Base-by-base conservation (phyloP, 345 rosid species). In the Melastoma malabathricum region DNA sequence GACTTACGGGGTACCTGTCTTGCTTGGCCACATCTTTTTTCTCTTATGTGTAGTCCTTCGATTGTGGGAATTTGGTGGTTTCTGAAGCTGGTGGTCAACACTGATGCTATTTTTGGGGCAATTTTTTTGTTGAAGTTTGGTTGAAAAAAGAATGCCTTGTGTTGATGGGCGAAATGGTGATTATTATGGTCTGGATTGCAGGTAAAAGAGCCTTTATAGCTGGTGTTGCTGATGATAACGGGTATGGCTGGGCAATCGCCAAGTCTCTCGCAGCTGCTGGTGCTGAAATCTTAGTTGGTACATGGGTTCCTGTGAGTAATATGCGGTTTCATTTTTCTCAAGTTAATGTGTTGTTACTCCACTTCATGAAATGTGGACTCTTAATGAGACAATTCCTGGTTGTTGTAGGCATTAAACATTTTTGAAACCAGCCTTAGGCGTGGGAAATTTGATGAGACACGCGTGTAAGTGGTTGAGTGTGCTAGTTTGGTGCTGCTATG, bases 161-260 rank as follows among this genome's bases (percentile, higher is more conserved):
- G 41, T 34, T 34, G 41, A 22, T 46, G 29, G 47, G 3, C 22
- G 38, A 2, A 43, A 29, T 12, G 34, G 47, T 63, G 56, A 47
- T 8, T 22, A 13, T 25, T 2, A 16, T 51, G 22, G 41, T 4
- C 19, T 16, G 12, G 41, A 45, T 47, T 55, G 43, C 46, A 78
- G 89, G 81, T 48, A 78, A 78, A 62, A 61, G 89, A 38, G 82
- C 82, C 49, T 82, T 76, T 50, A 66, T 78, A 64, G 89, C 89
- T 38, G 84, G 80, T 50, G 67, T 82, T 48, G 84, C 82, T 38
- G 82, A 82, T 68, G 89, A 82, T 46, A 76, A 78, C 46, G 84
- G 84, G 55, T 82, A 76, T 54, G 89, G 89, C 23, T 82, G 83
- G 83, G 89, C 89, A 38, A 72, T 82, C 50, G 89, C 85, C 22